Conservation (phyloP, 108 stramenopile genomes). For the Phaeodactylum tricornutum region DNA sequence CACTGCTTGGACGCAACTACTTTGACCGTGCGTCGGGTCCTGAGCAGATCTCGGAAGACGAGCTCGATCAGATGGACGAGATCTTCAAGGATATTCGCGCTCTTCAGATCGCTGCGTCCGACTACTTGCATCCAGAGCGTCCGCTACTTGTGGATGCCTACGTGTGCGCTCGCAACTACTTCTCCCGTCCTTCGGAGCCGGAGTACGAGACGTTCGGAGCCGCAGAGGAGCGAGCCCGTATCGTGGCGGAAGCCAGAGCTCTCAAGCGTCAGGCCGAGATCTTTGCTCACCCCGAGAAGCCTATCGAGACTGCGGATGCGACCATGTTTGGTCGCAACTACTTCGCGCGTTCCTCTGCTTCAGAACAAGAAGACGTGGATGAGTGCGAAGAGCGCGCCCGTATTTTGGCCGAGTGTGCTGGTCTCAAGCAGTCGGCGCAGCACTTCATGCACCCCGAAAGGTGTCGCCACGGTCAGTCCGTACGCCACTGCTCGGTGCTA, state of each 20-base stretch:
- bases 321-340: conserved; percentile 19
- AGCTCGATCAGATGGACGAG: conserved; percentile 6
- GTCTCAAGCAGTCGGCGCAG: conserved; percentile 35
- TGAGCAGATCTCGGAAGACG: no score
- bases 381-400: conserved; percentile 38
- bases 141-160: conserved; percentile 22
- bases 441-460: conserved; percentile 58
- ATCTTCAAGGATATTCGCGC: conserved; percentile 36
- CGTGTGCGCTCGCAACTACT: conserved; percentile 53
- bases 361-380: conserved; percentile 27
- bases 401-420: conserved; percentile 36
- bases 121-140: conserved; percentile 54
- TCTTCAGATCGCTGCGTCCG: conserved; percentile 34
- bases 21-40: conserved; percentile 30
- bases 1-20: conserved; percentile 39
- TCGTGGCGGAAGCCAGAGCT: conserved; percentile 35
- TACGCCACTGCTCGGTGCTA: conserved; percentile 42
- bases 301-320: conserved; percentile 20
- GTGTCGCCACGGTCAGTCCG: conserved; percentile 20
- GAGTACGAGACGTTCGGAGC: conserved; percentile 23
- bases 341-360: conserved; percentile 32
- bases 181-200: conserved; percentile 39
- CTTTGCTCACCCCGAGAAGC: conserved; percentile 49
- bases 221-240: conserved; percentile 23
- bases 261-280: conserved; percentile 46